Evolutionary conservation across 2,329 filamentous ascomycete genomes (phyloP).

Genomic region (Hymenoscyphus infarciens): DNA sequence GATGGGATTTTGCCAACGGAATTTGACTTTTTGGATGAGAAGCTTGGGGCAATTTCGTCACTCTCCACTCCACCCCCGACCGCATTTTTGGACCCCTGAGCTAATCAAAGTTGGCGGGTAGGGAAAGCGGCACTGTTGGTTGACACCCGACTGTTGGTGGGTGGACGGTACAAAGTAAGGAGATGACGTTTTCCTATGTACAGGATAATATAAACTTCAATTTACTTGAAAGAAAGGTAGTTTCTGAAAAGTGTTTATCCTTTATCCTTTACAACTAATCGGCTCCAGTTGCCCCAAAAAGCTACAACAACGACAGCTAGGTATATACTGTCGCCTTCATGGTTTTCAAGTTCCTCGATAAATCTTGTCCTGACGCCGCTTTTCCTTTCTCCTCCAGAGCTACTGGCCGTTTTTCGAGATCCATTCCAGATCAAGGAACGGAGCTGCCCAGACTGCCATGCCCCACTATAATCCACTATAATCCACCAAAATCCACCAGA

Average conservation of each 20-base stretch:
- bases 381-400: neutral
- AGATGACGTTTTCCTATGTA: too few species aligned
- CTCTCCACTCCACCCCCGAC: neutral
- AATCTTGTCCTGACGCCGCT: neutral
- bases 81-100: too few species aligned
- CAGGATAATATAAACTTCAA: too few species aligned
- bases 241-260: too few species aligned
- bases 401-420: neutral
- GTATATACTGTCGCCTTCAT: too few species aligned
- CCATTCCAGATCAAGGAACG: neutral
- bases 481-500: neutral
- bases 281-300: too few species aligned
- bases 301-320: too few species aligned
- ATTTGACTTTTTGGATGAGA: neutral
- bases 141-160: too few species aligned
- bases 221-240: too few species aligned
- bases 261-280: too few species aligned
- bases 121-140: neutral
- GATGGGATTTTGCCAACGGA: neutral
- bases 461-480: neutral
- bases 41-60: conserved; percentile 2
- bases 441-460: neutral
- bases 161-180: too few species aligned
- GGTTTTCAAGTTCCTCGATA: neutral
- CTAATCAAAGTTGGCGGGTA: neutral